Evolutionary conservation across 768 basidiomycete genomes (phyloP).

Genomic region (Myochromella boudieri): DNA sequence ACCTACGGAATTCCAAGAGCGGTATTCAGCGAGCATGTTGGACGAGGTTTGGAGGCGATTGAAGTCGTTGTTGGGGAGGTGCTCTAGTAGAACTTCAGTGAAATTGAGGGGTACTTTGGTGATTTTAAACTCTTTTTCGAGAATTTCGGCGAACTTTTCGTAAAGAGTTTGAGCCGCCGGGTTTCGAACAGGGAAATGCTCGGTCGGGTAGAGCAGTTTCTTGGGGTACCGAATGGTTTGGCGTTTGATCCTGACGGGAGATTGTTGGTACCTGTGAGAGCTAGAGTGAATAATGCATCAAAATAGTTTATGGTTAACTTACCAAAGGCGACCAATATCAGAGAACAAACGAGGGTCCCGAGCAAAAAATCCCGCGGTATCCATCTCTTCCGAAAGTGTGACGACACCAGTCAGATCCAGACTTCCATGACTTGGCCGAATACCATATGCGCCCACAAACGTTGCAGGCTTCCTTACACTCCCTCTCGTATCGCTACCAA

Average conservation of each 20-base stretch:
- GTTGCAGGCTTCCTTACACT: constrained; percentile 41
- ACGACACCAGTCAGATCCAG: constrained; percentile 32
- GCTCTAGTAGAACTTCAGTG: constrained; percentile 25
- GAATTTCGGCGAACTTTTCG: constrained; percentile 24
- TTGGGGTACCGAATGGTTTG: constrained; percentile 26
- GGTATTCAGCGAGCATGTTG: constrained; percentile 35
- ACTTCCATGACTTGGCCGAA: constrained; percentile 33
- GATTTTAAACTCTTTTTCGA: constrained; percentile 28
- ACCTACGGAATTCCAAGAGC: constrained; percentile 33
- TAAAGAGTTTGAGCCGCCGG: constrained; percentile 30
- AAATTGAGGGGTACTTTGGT: constrained; percentile 26
- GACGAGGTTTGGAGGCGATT: constrained; percentile 27
- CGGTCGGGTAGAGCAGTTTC: constrained; percentile 31
- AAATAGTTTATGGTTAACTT: constrained; percentile 6
- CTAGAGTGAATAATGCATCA: not conserved
- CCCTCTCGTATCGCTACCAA: constrained; percentile 39
- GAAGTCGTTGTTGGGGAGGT: constrained; percentile 29
- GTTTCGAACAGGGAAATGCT: constrained; percentile 33
- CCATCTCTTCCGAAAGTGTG: constrained; percentile 38
- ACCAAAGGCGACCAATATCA: constrained; percentile 29
- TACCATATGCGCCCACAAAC: constrained; percentile 36
- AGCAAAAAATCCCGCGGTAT: constrained; percentile 36
- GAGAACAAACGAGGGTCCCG: constrained; percentile 31
- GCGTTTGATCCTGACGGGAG: constrained; percentile 24
- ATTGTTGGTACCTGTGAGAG: constrained; percentile 30